phyloP scores from a whole-genome alignment of 371 early-diverging fungal species.

The Rhizopus stolonifer region DNA sequence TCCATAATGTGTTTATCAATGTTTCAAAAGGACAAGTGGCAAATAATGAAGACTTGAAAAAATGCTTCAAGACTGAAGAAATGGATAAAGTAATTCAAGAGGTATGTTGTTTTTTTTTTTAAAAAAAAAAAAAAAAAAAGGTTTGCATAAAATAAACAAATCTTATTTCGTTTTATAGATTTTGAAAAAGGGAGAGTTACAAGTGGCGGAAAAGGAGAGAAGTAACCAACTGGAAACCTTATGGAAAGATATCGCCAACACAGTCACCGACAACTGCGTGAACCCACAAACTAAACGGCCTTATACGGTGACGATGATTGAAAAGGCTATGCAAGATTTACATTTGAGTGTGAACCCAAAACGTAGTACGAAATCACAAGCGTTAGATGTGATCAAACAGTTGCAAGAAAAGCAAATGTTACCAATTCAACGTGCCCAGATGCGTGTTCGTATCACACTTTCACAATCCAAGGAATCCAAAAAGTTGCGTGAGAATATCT shows the following conservation, averaged over 20 bases:
- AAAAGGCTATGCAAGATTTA: conserved; percentile 92
- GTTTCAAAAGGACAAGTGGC: conserved; percentile 97
- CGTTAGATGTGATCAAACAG: conserved; percentile 90
- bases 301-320: conserved; percentile 95
- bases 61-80: conserved; percentile 89
- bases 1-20: conserved; percentile 88
- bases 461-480: conserved; percentile 84
- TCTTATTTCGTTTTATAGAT: conserved; percentile 52
- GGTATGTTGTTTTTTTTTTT: too few relatives aligned
- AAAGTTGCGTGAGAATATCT: conserved; percentile 78
- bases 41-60: conserved; percentile 81
- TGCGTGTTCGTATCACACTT: conserved; percentile 80
- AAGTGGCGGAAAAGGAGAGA: conserved; percentile 96
- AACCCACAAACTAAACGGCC: conserved; percentile 95
- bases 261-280: conserved; percentile 91
- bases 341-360: conserved; percentile 90
- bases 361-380: conserved; percentile 81
- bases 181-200: conserved; percentile 92
- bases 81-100: conserved; percentile 80
- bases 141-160: too few relatives aligned
- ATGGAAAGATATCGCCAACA: conserved; percentile 89
- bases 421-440: conserved; percentile 93
- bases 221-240: conserved; percentile 76
- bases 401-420: conserved; percentile 84
- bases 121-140: too few relatives aligned